Evolutionary conservation across 768 basidiomycete genomes (phyloP), one percentile per base, ranked within the genome.

Genomic region (Hypholoma sublateritium): DNA sequence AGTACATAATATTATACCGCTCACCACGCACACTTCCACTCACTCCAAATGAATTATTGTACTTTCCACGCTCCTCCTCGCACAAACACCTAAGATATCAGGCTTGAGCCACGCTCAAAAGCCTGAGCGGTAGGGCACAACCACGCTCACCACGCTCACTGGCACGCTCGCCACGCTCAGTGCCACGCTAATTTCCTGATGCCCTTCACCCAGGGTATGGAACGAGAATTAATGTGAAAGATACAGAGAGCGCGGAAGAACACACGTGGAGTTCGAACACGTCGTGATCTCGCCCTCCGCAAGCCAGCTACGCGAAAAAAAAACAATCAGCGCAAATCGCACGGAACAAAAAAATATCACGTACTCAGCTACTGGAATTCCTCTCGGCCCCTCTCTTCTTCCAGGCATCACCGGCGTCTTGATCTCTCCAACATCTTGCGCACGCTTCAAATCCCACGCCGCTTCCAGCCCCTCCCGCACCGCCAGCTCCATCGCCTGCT

Each of bases 171-270:
- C n/a, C n/a, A n/a, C n/a, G n/a, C n/a, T n/a, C n/a, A n/a, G n/a
- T n/a, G n/a, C n/a, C n/a, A n/a, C n/a, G n/a, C n/a, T n/a, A n/a
- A n/a, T n/a, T n/a, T n/a, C n/a, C n/a, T n/a, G n/a, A n/a, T n/a
- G n/a, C n/a, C n/a, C 87, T 59, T 88, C 84, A 12, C 84, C 84
- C 0, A 93, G 79, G 1, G 84, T 80, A 62, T 83, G 80, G 76
- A 96, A 96, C 11, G 86, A 77, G 67, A 96, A 92, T 59, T 95
- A 92, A 62, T 93, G 90, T 0, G 86, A 84, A n/a, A 92, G 84
- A 70, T 96, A 96, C 28, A 97, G 79, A 0, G 90, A 79, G 0
- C 86, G 80, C 6, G 93, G 89, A 0, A 91, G 78, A 36, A 91
- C 75, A 1, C 70, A 74, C 0, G 79, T 74, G 1, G 85, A 83